Base-by-base conservation (phyloP, 768 basidiomycete species). In the Macrolepiota fuliginosa region DNA sequence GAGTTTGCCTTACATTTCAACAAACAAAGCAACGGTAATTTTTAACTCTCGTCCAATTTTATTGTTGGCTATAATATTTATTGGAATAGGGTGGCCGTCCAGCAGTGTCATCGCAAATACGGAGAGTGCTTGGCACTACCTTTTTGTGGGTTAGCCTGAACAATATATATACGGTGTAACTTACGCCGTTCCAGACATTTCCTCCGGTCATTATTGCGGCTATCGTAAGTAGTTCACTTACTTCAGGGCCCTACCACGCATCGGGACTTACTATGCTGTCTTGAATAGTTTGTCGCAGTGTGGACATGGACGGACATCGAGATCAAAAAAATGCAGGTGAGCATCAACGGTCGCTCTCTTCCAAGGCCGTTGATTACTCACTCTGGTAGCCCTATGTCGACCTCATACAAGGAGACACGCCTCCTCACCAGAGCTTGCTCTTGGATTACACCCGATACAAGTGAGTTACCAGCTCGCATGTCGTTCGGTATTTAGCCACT, bases 231-330 rank as follows among this genome's bases (percentile, higher is more conserved):
- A 37, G 4, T 50, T 7, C 7, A 32, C 29, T 32, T 32, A n/a
- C 37, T 27, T 27, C 64, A 24, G 36, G 39, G 39, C 17, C 19
- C 55, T 12, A 9, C 45, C 22, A 63, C 22, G n/a, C n/a, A n/a
- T n/a, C 57, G 27, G 6, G 47, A 37, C 32, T n/a, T 29, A 4
- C 35, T 37, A n/a, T 32, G 40, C 12, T 12, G 7, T 32, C 35
- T 11, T 13, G 32, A 45, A 37, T 62, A 81, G 79, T 58, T 84
- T 11, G 79, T 80, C 2, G 80, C 78, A 0, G 60, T 83, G 56
- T 85, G 83, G 83, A 70, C 81, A 5, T 83, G 82, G 83, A 84
- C 82, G 4, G 83, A 84, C 65, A 74, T 81, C 24, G 83, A 83
- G 63, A 80, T 86, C 54, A 82, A 84, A 65, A 82, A 79, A 67